Base-by-base conservation (phyloP, 495 filamentous ascomycete species). In the Aeminium ludgeri region DNA sequence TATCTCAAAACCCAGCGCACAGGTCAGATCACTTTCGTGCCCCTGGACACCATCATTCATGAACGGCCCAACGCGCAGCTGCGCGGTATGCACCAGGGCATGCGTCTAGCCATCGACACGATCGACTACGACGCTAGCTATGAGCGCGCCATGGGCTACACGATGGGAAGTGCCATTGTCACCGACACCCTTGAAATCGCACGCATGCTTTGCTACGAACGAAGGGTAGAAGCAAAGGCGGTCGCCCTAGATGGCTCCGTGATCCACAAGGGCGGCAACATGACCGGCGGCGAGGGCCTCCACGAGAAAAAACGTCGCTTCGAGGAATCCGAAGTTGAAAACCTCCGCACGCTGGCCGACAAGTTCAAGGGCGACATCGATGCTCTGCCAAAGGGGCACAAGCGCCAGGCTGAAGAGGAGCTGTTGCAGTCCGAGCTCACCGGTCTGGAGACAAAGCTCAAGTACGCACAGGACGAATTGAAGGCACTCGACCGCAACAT, bases 21-120 rank as follows among this genome's bases (percentile, higher is more conserved):
- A 16, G 76, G 81, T 18, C 82, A 84, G 46, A 76, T 85, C 41
- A 95, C 82, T 1, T 96, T 96, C 59, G 80, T 96, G 41, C 89
- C 89, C 0, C 69, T 96, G 10, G 89, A 99, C 61, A 94, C 92
- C 18, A 94, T 99, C 53, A 89, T 95, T 49, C 82, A 92, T 53
- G 84, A 79, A 53, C 73, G 80, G 8, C 69, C 84, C 41, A 89
- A 91, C 54, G 82, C 84, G 10, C 86, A 81, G 48, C 59, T 96
- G 31, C 95, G 95, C 62, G 82, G 86, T 31, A 18, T 93, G 57
- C 70, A 85, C 39, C 74, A 78, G 11, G 80, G 78, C 6, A 78
- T 80, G 72, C 78, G 91, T 18, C 73, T 91, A 44, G 91, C 89
- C 0, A 87, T 99, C 43, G 89, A 99, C 56, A 87, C 86, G 1